These are phyloP conservation scores for Juncus effusus DNA, from an alignment of 176 grass and related monocot genomes.

Conservation along the genomic window DNA sequence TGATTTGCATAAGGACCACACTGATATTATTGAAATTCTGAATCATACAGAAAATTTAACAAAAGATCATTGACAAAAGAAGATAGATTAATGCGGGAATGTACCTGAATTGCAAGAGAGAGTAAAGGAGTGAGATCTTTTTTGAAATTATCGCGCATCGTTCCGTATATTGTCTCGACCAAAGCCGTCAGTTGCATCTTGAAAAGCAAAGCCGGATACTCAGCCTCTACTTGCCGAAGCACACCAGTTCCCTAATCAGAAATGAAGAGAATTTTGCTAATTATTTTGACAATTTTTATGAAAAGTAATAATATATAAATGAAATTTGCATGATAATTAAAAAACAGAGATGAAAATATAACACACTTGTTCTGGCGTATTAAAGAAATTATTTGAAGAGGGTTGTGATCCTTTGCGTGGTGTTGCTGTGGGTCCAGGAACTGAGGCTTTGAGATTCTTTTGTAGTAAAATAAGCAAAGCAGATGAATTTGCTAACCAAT, in stretches of 20 bases:
- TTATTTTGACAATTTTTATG: too few species aligned
- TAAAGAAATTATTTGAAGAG: constrained; percentile 61
- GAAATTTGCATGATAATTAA: too few species aligned
- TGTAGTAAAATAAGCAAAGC: constrained; percentile 84
- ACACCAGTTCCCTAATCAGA: constrained; percentile 37
- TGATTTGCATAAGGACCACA: too few species aligned
- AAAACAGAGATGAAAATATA: neutral
- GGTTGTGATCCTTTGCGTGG: constrained; percentile 47
- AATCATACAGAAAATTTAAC: too few species aligned
- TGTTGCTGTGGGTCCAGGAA: constrained; percentile 28
- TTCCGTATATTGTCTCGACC: constrained; percentile 82
- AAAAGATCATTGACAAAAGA: neutral
- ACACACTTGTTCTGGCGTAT: constrained; percentile 55
- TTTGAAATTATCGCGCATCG: constrained; percentile 79
- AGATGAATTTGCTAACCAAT: constrained; percentile 88
- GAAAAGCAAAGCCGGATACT: constrained; percentile 97
- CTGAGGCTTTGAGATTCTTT: constrained; percentile 72
- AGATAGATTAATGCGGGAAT: neutral
- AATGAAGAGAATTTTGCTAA: constrained; percentile 26
- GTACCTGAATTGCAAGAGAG: constrained; percentile 72
- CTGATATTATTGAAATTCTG: too few species aligned
- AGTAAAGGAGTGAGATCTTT: constrained; percentile 72
- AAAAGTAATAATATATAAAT: too few species aligned
- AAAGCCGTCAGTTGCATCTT: constrained; percentile 92
- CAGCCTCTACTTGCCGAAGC: constrained; percentile 63